Evolutionary conservation across 345 rosid species (phyloP), one percentile per base, ranked within the genome.

Genomic region (Kandelia obovata): DNA sequence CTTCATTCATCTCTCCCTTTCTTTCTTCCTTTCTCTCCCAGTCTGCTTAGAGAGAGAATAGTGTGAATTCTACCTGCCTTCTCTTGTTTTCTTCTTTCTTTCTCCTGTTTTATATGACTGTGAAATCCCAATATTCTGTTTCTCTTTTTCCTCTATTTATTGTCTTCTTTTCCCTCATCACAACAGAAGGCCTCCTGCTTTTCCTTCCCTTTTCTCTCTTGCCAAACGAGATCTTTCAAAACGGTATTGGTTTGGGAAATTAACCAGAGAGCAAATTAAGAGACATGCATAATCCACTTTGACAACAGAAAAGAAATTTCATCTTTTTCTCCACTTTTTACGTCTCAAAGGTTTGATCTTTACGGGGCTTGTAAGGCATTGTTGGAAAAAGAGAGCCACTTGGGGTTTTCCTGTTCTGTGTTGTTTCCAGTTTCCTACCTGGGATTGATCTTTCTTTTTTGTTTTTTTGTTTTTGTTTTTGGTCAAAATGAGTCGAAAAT

Each of bases 401-500:
- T 10, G 15, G 51, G 49, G 9, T 25, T 21, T 49, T 47, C 30
- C 49, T 21, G 53, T 64, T 61, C 39, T 35, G 32, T 64, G 19
- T 3, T 47, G n/a, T 62, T 39, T 30, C 57, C 57, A 55, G 27
- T 53, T 57, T 61, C 25, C 11, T 25, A 27, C 46, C n/a, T 39
- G 3, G 32, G 15, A 13, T 25, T 56, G 5, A 13, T 27, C 26
- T 15, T 19, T 17, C 53, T 34, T 7, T 34, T 34, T 7, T 7
- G 2, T 34, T 7, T 7, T 1, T 34, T 34, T 34, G 21, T 19
- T 5, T 53, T 34, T 61, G 5, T 21, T 58, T 52, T 52, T 56
- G 53, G 66, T 63, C 61, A 67, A 66, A 73, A 82, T 85, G 89
- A 80, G 70, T 78, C 75, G 52, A 3, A 71, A 64, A 63, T 62